phyloP scores from a whole-genome alignment of 139 green algal species.

The Chloropicon primus region DNA sequence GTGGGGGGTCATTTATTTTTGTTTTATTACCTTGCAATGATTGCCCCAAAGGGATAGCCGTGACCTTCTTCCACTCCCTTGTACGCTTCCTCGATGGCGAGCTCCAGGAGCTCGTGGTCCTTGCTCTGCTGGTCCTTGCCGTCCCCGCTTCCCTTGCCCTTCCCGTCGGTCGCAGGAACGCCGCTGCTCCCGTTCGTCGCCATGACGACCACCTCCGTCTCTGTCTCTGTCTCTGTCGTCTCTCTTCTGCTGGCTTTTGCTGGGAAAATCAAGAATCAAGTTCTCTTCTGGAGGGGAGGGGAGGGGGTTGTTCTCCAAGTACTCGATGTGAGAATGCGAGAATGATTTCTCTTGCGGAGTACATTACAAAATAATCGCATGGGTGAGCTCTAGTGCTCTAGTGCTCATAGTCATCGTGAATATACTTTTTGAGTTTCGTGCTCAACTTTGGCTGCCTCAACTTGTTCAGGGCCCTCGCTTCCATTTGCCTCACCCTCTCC shows the following conservation, averaged over 20 bases:
- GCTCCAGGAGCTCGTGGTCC: not conserved
- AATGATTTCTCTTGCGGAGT: too few species aligned
- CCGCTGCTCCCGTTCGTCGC: too few species aligned
- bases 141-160: not conserved
- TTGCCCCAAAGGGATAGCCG: not conserved
- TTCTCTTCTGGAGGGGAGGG: too few species aligned
- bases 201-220: too few species aligned
- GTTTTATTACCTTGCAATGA: not conserved
- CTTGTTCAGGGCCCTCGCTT: conserved; percentile 17
- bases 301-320: too few species aligned
- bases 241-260: too few species aligned
- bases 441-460: conserved; percentile 7
- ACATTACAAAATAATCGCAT: too few species aligned
- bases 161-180: too few species aligned
- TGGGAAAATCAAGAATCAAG: too few species aligned
- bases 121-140: not conserved
- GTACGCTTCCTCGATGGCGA: not conserved
- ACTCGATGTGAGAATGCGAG: too few species aligned
- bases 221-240: too few species aligned
- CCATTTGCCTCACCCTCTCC: conserved; percentile 21
- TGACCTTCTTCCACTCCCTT: not conserved
- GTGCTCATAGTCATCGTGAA: not conserved
- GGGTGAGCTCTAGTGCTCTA: not conserved
- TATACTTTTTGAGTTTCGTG: not conserved
- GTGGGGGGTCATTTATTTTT: too few species aligned